Evolutionary conservation across 192 early-diverging fungal species (phyloP), one percentile per base, ranked within the genome.

Genomic region (Spinellus fusiger): DNA sequence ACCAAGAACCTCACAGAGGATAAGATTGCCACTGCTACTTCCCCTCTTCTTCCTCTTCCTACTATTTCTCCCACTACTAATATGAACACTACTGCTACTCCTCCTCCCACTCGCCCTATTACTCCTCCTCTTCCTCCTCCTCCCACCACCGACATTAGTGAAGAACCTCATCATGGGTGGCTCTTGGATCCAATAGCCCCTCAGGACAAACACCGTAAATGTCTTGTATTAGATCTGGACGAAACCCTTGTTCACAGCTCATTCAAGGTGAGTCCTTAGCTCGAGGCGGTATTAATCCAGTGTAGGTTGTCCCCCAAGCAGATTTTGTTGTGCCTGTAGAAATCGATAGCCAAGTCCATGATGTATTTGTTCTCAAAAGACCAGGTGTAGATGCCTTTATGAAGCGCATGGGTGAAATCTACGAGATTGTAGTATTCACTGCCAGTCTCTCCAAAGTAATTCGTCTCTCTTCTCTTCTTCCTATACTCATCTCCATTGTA

Each of bases 181-280:
- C 69, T 93, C 23, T 79, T 94, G 53, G 82, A 80, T 26, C 86
- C 91, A 38, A 77, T 93, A 40, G 79, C 77, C 27, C 73, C 80
- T 8, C 77, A 82, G 56, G 85, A 92, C 56, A 54, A 55, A 35
- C 87, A 88, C 5, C 84, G 83, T 69, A 98, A 97, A 68, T 95
- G 93, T 64, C 80, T 98, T 28, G 96, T 98, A 16, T 82, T 98
- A 34, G 96, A 98, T 77, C 77, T 96, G 61, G 96, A 98, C 77
- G 96, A 98, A 65, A 98, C 96, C 0, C 82, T 98, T 13, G 93
- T 98, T 22, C 96, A 98, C 73, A 92, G 89, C 73, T 94, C 93
- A 20, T 97, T 98, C 82, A 92, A 91, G 82, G 82, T 81, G 71
- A 58, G 34, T 53, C 15, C 16, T 32, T 28, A 3, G 5, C 15